phyloP scores from a whole-genome alignment of 2,329 filamentous ascomycete species.

The Colletotrichum euphorbiae region DNA sequence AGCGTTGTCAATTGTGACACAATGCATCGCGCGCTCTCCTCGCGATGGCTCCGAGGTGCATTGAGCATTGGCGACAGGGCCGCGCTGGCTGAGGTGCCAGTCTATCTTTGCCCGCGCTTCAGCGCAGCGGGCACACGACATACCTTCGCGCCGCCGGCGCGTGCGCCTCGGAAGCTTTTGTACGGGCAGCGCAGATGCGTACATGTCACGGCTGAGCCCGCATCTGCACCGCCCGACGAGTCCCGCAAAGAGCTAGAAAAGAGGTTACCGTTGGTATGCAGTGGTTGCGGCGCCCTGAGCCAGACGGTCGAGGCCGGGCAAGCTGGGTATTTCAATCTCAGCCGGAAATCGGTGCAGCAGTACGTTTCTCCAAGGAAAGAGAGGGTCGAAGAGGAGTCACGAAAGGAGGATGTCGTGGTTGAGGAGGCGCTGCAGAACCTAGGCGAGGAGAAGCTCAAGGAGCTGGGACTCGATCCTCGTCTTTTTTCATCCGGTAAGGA shows the following conservation, averaged over 20 bases:
- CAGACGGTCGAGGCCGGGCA: constrained; percentile 64
- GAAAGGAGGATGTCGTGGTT: constrained; percentile 60
- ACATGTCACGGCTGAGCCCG: constrained; percentile 41
- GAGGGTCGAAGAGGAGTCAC: constrained; percentile 36
- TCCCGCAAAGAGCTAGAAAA: constrained; percentile 15
- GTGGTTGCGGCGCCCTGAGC: constrained; percentile 73
- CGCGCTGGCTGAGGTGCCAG: constrained; percentile 53
- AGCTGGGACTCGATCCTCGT: constrained; percentile 59
- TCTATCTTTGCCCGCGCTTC: constrained; percentile 59
- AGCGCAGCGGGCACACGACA: constrained; percentile 3
- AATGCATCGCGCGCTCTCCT: constrained; percentile 60
- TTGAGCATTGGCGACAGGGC: constrained; percentile 55
- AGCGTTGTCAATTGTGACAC: neutral
- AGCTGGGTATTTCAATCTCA: constrained; percentile 67
- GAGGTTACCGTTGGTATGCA: constrained; percentile 67
- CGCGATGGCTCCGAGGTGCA: constrained; percentile 56
- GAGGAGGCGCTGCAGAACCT: constrained; percentile 57
- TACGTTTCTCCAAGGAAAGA: constrained; percentile 56
- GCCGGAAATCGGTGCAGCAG: constrained; percentile 62
- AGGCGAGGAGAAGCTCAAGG: constrained; percentile 54
- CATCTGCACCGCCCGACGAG: constrained; percentile 1
- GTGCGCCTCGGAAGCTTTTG: constrained; percentile 28
- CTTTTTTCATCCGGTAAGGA: constrained; percentile 50
- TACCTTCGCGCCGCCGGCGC: constrained; percentile 43
- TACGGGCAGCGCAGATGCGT: constrained; percentile 44